Base-by-base conservation (phyloP, 345 rosid genomes). In the Citrus reticulata region DNA sequence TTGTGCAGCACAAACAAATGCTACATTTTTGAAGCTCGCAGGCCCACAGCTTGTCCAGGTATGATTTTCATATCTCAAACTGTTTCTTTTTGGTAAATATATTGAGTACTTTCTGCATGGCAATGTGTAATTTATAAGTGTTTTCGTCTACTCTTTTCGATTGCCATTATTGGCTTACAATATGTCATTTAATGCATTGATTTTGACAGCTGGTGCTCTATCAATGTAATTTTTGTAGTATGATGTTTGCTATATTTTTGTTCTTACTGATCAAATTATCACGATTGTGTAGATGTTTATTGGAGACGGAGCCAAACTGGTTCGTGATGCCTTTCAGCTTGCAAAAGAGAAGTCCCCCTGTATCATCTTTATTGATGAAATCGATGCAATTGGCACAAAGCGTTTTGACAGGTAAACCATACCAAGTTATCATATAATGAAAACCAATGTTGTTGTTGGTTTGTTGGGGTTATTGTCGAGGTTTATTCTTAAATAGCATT, bases 41-140 rank as follows among this genome's bases (percentile, higher is more conserved):
- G 99, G 99, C 40, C 98, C 99, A 29, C 99, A 97, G 74, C 89
- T 97, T 77, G 99, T 97, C 57, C 99, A 97, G 93, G 99, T 94
- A 87, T 49, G 49, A 64, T 46, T 34, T 70, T 49, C 9, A 79
- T 80, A 24, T 27, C 1, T 16, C 20, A 3, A 0, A 57, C 32
- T 64, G 68, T 76, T 20, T 13, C 51, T 3, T 51, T 34, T 77
- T 42, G 39, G 1, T 10, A 30, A 63, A 62, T 42, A 40, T 4
- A 20, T 20, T 0, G 10, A 5, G 17, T 34, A 10, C 7, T 20
- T 11, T 35, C 37, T 73, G 19, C 54, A 59, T 2, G 14, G 40
- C 7, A 10, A 32, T 32, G 4, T 49, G 10, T 63, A 30, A 29
- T 63, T 14, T 55, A 39, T 34, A 27, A 72, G 34, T 55, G 13